Evolutionary conservation across 2,329 filamentous ascomycete species (phyloP), one percentile per base, ranked within the genome.

Genomic region (Paecilomyces sp.): DNA sequence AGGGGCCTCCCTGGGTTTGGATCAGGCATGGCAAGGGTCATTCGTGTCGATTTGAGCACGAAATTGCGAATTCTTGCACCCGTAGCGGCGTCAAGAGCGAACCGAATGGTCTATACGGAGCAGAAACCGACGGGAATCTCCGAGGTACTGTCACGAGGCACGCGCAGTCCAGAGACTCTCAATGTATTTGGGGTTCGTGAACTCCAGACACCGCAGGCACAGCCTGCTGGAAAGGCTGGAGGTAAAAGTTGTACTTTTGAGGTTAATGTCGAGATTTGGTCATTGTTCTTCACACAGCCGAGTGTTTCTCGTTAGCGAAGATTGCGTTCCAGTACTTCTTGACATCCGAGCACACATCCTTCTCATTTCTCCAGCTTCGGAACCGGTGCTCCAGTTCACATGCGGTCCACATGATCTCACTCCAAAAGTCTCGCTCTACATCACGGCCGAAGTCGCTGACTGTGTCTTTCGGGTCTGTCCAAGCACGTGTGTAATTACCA

Each of bases 371-470:
- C 72, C 74, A 77, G 56, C 64, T 67, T 33, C 60, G 60, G 58
- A 72, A 71, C 51, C 66, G 70, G 30, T 63, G 58, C 58, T 77
- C 71, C 22, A 76, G 68, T 55, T 72, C 70, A 60, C 75, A 77
- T 11, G 70, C 74, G 6, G 74, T 71, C 64, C 70, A 71, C 36
- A 69, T 69, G 57, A 77, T 75, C 61, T 76, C 73, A 2, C 64
- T 64, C 75, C 75, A 78, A 51, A 74, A 74, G 15, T 67, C 61
- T 54, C 65, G 69, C 61, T 77, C 75, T 3, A 76, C 61, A 61
- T 77, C 75, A 3, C 66, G 66, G 18, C 68, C 71, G 54, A 76
- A 71, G 34, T 67, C 62, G 33, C 66, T 58, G 31, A 71, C 68
- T 1, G 68, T 64, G 18, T 69, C 64, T 36, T 70, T 59, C 15